Base-by-base conservation (phyloP, 2,329 filamentous ascomycete species). In the Alternaria atra region DNA sequence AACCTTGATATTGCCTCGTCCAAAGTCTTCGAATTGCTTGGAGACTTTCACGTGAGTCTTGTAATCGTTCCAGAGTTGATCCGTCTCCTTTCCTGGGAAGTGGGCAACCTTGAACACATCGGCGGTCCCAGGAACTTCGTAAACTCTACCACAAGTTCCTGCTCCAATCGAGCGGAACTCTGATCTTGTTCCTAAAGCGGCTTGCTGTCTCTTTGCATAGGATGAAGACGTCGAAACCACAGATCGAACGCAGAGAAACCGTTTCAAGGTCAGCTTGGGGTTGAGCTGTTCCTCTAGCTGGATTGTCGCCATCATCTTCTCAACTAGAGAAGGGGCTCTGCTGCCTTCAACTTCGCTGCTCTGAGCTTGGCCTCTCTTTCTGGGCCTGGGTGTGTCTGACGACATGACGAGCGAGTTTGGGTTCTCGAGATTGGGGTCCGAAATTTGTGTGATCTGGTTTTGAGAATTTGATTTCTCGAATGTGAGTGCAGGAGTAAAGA, bases 1-100 rank as follows among this genome's bases (percentile, higher is more conserved):
- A 6, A 60, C 44, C 13, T 30, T 10, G 17, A 55, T 23, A 6
- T 56, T 60, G 34, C 55, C 43, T 13, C 48, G 20, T 17, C 51
- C 52, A n/a, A 29, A 23, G 3, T 23, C 29, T 13, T 55, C 57
- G 15, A 50, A 55, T 3, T 32, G n/a, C 13, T 52, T 23, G 27
- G 53, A 53, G 5, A 58, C 35, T 23, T 43, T 43, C 7, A 30
- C 42, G 44, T 64, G 54, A 12, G 17, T 47, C 2, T 37, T 1
- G 17, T 55, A 61, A 20, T 64, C 61, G 25, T 61, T 61, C 61
- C 58, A 64, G 2, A 64, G 47, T n/a, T 58, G 48, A 35, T 51
- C 44, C 15, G 52, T 57, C 25, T 48, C 32, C 3, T 48, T 17
- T 17, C 50, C 48, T 15, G 56, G 56, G 42, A 40, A 29, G 23